Evolutionary conservation across 768 basidiomycete genomes (phyloP), one percentile per base, ranked within the genome.

Genomic region (Kwoniella sp.): DNA sequence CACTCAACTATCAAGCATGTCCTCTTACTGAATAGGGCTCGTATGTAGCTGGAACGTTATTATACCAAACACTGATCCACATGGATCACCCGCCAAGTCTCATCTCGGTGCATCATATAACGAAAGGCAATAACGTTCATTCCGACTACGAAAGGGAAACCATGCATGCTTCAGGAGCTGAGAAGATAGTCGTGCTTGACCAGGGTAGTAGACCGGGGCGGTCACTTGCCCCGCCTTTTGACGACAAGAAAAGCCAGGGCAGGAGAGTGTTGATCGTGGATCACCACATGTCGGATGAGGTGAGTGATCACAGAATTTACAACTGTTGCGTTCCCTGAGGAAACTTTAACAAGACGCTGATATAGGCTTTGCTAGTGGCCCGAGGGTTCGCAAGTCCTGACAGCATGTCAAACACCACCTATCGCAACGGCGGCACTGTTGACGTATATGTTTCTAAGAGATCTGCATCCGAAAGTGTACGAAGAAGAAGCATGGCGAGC

Each of bases 341-440:
- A n/a, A n/a, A n/a, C n/a, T n/a, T n/a, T n/a, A n/a, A n/a, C n/a
- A n/a, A n/a, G n/a, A n/a, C n/a, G n/a, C 56, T 68, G 47, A 65
- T 59, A 4, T 46, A 26, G 49, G 46, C 17, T 47, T 19, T 46
- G 2, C 13, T 17, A 76, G 63, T 84, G 82, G 65, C 83, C 83
- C 0, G 74, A 78, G 1, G 76, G 70, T 25, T 71, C 81, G 2
- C 22, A 64, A 13, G 81, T 83, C 53, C 63, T 84, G 8, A 82
- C 82, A 0, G 83, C 84, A 0, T 83, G 82, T 55, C 71, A 77
- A 22, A 75, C 80, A 13, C 61, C 71, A 21, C 84, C 84, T 0
- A 81, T 85, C 33, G 82, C 82, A 2, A 84, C 83, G 0, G 81
- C 83, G 0, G 78, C 82, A 2, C 73, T 83, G 30, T 75, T 84